Evolutionary conservation across 768 basidiomycete species (phyloP).

Genomic region (Gloeophyllum trabeum): DNA sequence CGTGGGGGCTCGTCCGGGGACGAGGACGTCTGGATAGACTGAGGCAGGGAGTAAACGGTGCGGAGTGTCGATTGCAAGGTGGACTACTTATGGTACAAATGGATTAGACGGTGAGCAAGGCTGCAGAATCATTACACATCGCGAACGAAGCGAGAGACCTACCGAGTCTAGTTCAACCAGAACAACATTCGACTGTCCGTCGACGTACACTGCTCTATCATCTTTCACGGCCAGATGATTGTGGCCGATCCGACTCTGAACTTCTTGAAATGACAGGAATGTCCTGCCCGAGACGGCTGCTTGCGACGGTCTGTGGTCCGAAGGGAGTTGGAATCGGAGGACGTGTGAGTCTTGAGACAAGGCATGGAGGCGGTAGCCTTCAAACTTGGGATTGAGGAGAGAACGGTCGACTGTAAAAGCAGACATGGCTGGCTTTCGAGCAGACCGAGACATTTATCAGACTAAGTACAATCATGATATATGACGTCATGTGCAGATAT

Average conservation of each 20-base stretch:
- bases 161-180: conserved; percentile 48
- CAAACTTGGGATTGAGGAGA: conserved; percentile 74
- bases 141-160: conserved; percentile 19
- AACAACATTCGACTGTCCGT: conserved; percentile 50
- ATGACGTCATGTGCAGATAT: too few species aligned
- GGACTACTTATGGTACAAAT: conserved; percentile 30
- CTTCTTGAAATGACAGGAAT: conserved; percentile 67
- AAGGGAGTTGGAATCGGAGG: conserved; percentile 36
- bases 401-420: conserved; percentile 34
- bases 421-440: too few species aligned
- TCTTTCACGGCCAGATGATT: conserved; percentile 60
- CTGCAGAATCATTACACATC: conserved; percentile 4
- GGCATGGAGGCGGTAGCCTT: conserved; percentile 68
- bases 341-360: conserved; percentile 48
- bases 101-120: too few species aligned
- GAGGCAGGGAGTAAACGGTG: conserved; percentile 50
- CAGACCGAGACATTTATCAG: too few species aligned
- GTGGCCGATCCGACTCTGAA: conserved; percentile 75
- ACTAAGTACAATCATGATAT: too few species aligned
- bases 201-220: conserved; percentile 53
- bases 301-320: conserved; percentile 32
- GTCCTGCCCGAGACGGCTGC: conserved; percentile 47
- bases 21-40: conserved; percentile 30
- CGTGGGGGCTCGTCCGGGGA: conserved; percentile 30
- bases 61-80: conserved; percentile 38